Conservation (phyloP, 2,329 filamentous ascomycete species). For the Colletotrichum shisoi region DNA sequence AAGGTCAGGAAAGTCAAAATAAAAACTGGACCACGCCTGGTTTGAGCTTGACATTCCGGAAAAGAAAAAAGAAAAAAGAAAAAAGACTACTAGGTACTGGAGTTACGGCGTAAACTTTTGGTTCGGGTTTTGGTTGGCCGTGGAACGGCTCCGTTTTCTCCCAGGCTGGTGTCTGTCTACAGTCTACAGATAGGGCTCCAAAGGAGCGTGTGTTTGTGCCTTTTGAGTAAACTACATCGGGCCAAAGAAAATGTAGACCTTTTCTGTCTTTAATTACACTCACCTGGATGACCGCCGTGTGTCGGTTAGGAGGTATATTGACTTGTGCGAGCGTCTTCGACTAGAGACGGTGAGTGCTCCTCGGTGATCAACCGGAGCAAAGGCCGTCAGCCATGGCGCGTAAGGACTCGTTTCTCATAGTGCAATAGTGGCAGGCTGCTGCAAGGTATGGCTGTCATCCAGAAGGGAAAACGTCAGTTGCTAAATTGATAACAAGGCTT, state of each 20-base stretch:
- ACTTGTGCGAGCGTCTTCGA: not conserved
- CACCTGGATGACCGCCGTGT: not conserved
- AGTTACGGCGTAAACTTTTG: constrained; percentile 7
- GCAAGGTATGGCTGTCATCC: no score
- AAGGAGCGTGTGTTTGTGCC: not conserved
- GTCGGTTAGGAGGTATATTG: not conserved
- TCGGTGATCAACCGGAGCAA: not conserved
- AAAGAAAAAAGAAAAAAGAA: no score
- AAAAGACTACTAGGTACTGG: not conserved
- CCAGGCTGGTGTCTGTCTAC: not conserved
- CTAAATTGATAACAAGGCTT: no score
- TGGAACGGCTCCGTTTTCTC: no score
- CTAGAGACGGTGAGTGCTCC: not conserved
- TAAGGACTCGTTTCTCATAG: not conserved
- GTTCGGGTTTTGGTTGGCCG: not conserved
- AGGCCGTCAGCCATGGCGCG: not conserved
- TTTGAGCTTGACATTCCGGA: not conserved
- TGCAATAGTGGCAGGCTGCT: not conserved
- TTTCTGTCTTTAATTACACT: no score
- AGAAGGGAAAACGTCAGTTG: no score
- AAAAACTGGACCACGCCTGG: not conserved
- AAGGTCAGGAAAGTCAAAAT: not conserved
- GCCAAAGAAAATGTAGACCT: not conserved
- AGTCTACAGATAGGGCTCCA: not conserved
- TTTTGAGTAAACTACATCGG: not conserved